Percentiles rank a stretch among this genome's conserved stretches.
phyloP scores from a whole-genome alignment of 768 basidiomycete genomes.

The Harrya chromipes region DNA sequence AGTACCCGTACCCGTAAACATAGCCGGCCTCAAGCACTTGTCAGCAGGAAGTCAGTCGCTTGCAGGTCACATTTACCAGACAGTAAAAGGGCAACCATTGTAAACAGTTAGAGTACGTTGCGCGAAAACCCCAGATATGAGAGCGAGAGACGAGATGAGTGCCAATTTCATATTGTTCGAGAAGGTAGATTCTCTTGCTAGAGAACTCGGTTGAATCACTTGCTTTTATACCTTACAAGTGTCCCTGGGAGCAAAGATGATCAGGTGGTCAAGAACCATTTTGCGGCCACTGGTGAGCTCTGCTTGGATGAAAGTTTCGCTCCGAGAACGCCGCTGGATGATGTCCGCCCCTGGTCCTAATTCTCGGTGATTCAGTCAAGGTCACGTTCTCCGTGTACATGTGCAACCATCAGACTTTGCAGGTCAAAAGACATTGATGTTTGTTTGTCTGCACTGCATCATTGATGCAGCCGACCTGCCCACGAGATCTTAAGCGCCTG shows the following conservation, averaged over 20 bases:
- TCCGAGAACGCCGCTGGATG: too few species aligned
- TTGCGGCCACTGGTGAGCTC: not conserved
- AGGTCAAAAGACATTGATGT: not conserved
- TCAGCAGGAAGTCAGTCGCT: not conserved
- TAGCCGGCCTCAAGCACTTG: constrained; percentile 42
- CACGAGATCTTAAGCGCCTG: too few species aligned
- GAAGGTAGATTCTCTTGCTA: not conserved
- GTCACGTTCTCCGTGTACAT: not conserved
- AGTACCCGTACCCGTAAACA: constrained; percentile 58
- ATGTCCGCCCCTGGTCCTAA: not conserved
- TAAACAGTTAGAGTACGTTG: constrained; percentile 58
- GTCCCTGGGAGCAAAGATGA: not conserved
- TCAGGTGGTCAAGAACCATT: not conserved
- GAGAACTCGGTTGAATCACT: not conserved
- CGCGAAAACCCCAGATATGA: constrained; percentile 33
- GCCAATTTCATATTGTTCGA: constrained; percentile 21
- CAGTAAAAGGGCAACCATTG: constrained; percentile 65
- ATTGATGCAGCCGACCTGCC: not conserved
- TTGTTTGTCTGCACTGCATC: not conserved
- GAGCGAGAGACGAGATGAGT: constrained; percentile 26
- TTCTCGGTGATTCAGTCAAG: not conserved
- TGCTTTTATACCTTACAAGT: constrained; percentile 16
- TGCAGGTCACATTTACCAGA: constrained; percentile 46
- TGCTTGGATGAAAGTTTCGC: not conserved
- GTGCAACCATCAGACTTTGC: not conserved